Evolutionary conservation across 257 asterid genomes (phyloP), one percentile per base, ranked within the genome.

Genomic region (Jasminum sambac): DNA sequence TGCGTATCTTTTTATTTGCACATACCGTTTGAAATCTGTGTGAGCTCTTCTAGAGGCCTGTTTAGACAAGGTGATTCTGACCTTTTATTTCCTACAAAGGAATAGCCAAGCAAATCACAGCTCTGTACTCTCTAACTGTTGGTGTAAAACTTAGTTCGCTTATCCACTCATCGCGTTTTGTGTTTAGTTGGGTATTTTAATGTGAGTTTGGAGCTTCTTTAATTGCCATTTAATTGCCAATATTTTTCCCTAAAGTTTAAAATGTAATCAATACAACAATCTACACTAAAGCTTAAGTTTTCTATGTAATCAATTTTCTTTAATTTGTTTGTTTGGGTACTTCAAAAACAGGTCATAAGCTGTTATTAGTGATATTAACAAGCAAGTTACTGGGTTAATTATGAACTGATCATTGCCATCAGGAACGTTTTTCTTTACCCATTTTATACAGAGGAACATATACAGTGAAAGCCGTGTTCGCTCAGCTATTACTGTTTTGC

Each of bases 21-120:
- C 23, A 7, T 39, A 23, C 21, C 57, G 64, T 71, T 71, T 71
- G 40, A 71, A 73, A 44, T 34, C 40, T 40, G 68, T 46, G 63
- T 38, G 61, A 67, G 63, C 65, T 55, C 46, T 42, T 76, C 43
- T 43, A 37, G 70, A 44, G 46, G 17, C 50, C 26, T 63, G 72
- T 55, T 42, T 59, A 55, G 48, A 48, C 70, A 21, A 16, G 61
- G 44, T 72, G 52, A 70, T 26, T 43, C 43, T 63, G 11, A 34
- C 24, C 52, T 37, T 36, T 58, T 63, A 65, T 68, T 63, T 14
- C 55, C 60, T n/a, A 46, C 17, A 17, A 36, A 42, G 11, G 44
- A 23, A 42, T 39, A 44, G 48, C 39, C 60, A n/a, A 26, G 73
- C 36, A 34, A 36, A 21, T 2, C 62, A 4, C 5, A 52, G 13